phyloP scores from a whole-genome alignment of 192 early-diverging fungal genomes.

The Neocallimastix lanati region DNA sequence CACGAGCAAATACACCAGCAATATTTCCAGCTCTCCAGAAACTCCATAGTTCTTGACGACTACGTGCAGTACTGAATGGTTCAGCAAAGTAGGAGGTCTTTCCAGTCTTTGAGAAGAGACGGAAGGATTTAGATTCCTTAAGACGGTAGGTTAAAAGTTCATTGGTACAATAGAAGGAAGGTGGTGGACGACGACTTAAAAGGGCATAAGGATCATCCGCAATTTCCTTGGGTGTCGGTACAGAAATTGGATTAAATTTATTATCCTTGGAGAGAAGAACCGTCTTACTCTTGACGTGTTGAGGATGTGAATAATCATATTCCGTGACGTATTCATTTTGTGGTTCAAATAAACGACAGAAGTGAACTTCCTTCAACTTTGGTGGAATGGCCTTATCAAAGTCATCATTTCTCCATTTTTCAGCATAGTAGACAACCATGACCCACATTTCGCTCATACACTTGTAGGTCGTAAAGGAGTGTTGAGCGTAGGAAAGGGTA shows the following conservation, averaged over 20 bases:
- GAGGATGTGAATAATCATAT: conserved; percentile 23
- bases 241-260: conserved; percentile 1
- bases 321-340: neutral
- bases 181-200: conserved; percentile 6
- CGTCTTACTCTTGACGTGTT: conserved; percentile 11
- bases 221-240: conserved; percentile 9
- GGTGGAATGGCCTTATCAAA: neutral
- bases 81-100: conserved; percentile 2
- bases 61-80: conserved; percentile 9
- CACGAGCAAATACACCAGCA: conserved; percentile 16
- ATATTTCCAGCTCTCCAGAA: conserved; percentile 17
- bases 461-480: neutral
- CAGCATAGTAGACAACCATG: neutral
- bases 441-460: conserved; percentile 1
- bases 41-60: conserved; percentile 16
- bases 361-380: neutral
- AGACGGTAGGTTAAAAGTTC: conserved; percentile 4
- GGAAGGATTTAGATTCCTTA: neutral
- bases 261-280: neutral
- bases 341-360: neutral
- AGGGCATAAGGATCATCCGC: conserved; percentile 7
- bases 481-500: neutral
- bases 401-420: neutral
- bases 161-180: conserved; percentile 4
- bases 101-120: neutral